Percentiles rank a stretch among this genome's conserved stretches.
phyloP scores from a whole-genome alignment of 1,284 basidiomycete genomes.

The Agroathelia rolfsii region DNA sequence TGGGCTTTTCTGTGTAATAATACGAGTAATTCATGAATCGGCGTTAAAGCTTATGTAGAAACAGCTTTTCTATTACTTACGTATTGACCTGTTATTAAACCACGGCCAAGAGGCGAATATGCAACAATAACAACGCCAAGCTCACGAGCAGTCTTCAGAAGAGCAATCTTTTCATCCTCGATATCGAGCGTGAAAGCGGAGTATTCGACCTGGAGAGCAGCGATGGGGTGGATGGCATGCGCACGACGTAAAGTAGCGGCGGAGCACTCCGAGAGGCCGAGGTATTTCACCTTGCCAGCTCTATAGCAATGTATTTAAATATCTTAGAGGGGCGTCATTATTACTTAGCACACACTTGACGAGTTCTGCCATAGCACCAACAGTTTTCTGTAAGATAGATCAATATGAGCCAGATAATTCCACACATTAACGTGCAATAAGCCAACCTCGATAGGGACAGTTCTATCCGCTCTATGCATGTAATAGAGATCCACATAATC shows the following conservation, averaged over 20 bases:
- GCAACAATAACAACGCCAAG: constrained; percentile 27
- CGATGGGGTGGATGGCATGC: constrained; percentile 34
- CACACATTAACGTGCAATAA: constrained; percentile 1
- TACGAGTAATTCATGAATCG: neutral
- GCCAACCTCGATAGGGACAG: constrained; percentile 23
- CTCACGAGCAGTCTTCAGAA: constrained; percentile 29
- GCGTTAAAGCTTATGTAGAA: no score
- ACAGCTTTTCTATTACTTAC: constrained; percentile 26
- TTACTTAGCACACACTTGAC: constrained; percentile 21
- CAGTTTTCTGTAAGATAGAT: constrained; percentile 14
- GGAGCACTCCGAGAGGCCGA: constrained; percentile 40
- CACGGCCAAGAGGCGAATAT: constrained; percentile 32
- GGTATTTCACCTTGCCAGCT: constrained; percentile 35
- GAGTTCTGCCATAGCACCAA: constrained; percentile 28
- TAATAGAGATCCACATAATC: constrained; percentile 42
- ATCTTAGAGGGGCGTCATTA: neutral
- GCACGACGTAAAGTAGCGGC: constrained; percentile 42
- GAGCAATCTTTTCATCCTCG: constrained; percentile 27
- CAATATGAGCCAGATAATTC: neutral
- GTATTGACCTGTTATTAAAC: constrained; percentile 30
- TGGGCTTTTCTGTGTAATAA: constrained; percentile 24
- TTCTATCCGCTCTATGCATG: constrained; percentile 21
- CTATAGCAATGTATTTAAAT: constrained; percentile 10
- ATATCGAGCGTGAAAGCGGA: constrained; percentile 39
- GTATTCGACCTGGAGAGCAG: constrained; percentile 42